A percentile compares a stretch with the other conserved stretches of the same genome.
These are phyloP conservation scores for Barnettozyma hawaiiensis DNA, from an alignment of 1,139 yeast genomes.

Conservation along the genomic window DNA sequence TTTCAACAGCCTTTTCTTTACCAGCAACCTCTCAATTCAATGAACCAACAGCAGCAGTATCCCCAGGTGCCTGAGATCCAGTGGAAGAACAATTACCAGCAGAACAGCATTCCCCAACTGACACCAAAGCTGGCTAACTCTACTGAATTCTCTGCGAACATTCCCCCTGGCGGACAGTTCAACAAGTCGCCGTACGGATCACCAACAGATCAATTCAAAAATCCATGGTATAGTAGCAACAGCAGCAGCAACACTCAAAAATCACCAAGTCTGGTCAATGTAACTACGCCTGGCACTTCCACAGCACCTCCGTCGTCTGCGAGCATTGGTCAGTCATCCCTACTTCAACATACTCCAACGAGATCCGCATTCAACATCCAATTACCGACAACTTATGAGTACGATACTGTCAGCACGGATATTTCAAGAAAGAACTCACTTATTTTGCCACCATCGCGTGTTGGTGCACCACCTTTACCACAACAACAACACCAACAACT, in stretches of 20 bases:
- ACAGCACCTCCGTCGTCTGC: slow-evolving; percentile 6
- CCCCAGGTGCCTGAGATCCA: slow-evolving; percentile 11
- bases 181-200: slow-evolving; percentile 23
- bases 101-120: slow-evolving; percentile 10
- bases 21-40: slow-evolving; percentile 1
- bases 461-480: slow-evolving; percentile 25
- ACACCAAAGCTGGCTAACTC: slow-evolving; percentile 16
- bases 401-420: slow-evolving; percentile 16
- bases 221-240: slow-evolving; percentile 28
- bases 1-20: slow-evolving; percentile 3
- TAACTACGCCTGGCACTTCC: slow-evolving; percentile 8
- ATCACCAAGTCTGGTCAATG: slow-evolving; percentile 15
- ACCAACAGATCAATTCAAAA: slow-evolving; percentile 25
- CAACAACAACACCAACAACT: slow-evolving; percentile 4
- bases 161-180: slow-evolving; percentile 7
- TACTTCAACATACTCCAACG: slow-evolving; percentile 18
- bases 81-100: slow-evolving; percentile 12
- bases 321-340: background rate
- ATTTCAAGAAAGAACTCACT: slow-evolving; percentile 23
- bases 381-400: slow-evolving; percentile 25
- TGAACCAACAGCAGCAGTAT: slow-evolving; percentile 3
- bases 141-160: slow-evolving; percentile 6
- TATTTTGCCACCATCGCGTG: slow-evolving; percentile 27
- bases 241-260: slow-evolving; percentile 9
- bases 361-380: slow-evolving; percentile 20